A percentile compares a stretch with the other conserved stretches of the same genome.
phyloP scores from a whole-genome alignment of 129 eudicot genomes.

The Flaveria ramosissima region DNA sequence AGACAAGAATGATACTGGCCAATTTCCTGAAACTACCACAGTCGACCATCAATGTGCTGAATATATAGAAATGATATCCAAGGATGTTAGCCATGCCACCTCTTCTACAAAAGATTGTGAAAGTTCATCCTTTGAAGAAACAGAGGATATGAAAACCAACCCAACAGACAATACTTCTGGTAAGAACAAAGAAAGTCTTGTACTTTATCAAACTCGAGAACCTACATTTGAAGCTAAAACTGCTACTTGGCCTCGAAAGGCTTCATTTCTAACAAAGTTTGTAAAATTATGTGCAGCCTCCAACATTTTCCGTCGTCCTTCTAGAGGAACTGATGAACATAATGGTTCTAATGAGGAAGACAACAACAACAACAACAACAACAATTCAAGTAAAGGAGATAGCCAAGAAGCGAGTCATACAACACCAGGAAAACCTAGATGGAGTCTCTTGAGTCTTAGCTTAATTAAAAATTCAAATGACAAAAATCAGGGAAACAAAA shows the following conservation, averaged over 20 bases:
- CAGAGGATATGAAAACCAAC: slow-evolving; percentile 14
- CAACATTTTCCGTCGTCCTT: slow-evolving; percentile 49
- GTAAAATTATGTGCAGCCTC: slow-evolving; percentile 49
- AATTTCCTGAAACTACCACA: slow-evolving; percentile 28
- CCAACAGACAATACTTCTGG: slow-evolving; percentile 26
- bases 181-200: slow-evolving; percentile 44
- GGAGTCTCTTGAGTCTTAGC: slow-evolving; percentile 44
- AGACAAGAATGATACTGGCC: slow-evolving; percentile 36
- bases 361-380: slow-evolving; percentile 24
- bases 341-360: slow-evolving; percentile 33
- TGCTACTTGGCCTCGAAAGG: slow-evolving; percentile 53
- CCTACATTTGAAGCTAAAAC: slow-evolving; percentile 41
- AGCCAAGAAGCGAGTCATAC: not conserved
- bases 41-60: slow-evolving; percentile 27
- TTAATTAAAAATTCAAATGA: slow-evolving; percentile 35
- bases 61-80: slow-evolving; percentile 28
- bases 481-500: slow-evolving; percentile 36
- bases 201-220: slow-evolving; percentile 48
- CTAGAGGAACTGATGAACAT: slow-evolving; percentile 44
- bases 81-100: slow-evolving; percentile 20
- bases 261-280: slow-evolving; percentile 48
- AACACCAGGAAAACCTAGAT: slow-evolving; percentile 24
- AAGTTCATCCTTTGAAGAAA: slow-evolving; percentile 16
- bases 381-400: slow-evolving; percentile 26
- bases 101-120: slow-evolving; percentile 17